These are phyloP conservation scores for Podila verticillata DNA, from an alignment of 192 early-diverging fungal species.

Conservation along the genomic window DNA sequence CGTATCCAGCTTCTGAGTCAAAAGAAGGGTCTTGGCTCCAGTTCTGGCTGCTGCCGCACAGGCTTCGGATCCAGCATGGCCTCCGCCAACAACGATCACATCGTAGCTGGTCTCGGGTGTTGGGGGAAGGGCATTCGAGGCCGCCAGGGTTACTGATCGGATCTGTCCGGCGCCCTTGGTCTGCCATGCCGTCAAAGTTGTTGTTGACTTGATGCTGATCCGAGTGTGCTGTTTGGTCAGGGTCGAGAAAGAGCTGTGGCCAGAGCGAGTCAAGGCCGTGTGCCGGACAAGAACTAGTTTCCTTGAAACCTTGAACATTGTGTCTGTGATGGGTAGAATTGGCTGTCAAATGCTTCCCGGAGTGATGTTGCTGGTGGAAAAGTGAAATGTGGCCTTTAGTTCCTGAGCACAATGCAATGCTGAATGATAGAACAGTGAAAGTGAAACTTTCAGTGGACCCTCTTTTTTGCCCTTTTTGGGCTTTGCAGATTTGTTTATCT, in stretches of 20 bases:
- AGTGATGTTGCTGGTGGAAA: neutral
- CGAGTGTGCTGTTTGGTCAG: neutral
- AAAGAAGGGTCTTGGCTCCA: conserved; percentile 75
- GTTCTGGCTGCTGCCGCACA: conserved; percentile 79
- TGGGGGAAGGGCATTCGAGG: conserved; percentile 32
- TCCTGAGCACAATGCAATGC: too few species aligned
- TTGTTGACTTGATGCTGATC: neutral
- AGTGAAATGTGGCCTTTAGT: neutral
- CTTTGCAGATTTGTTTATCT: too few species aligned
- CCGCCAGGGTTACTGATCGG: conserved; percentile 43
- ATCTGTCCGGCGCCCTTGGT: conserved; percentile 9
- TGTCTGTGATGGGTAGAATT: neutral
- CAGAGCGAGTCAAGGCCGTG: neutral
- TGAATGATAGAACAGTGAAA: neutral
- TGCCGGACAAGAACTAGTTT: conserved; percentile 26
- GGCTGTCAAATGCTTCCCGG: neutral
- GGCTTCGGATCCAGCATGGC: conserved; percentile 87
- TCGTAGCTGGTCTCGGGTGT: conserved; percentile 59
- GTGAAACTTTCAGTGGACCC: neutral
- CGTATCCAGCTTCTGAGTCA: conserved; percentile 80
- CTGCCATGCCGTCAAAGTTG: neutral
- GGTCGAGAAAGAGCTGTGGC: conserved; percentile 19
- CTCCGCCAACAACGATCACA: conserved; percentile 86
- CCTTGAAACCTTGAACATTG: conserved; percentile 35
- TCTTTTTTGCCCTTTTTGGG: neutral